Evolutionary conservation across 768 basidiomycete genomes (phyloP).

Genomic region (Kwoniella heveanensis): DNA sequence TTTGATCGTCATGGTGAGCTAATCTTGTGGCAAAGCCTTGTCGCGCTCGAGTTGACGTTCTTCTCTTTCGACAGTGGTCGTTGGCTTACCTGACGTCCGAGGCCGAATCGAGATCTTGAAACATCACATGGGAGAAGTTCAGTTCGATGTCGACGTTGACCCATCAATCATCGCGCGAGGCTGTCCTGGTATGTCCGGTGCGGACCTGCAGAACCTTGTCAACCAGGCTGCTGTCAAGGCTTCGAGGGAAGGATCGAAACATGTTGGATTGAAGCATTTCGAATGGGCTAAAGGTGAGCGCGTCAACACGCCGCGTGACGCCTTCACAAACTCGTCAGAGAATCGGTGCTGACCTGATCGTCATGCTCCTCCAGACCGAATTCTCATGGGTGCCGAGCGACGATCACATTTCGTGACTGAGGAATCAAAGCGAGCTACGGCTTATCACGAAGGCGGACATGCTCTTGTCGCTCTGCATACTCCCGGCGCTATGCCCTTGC

Average conservation of each 20-base stretch:
- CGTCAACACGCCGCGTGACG: neutral
- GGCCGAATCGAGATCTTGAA: slow-evolving; percentile 87
- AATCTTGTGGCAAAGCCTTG: neutral
- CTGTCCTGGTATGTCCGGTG: slow-evolving; percentile 94
- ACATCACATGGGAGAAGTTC: slow-evolving; percentile 85
- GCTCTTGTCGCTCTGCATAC: slow-evolving; percentile 94
- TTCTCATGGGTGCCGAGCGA: slow-evolving; percentile 94
- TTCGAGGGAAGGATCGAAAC: slow-evolving; percentile 73
- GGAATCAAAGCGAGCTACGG: slow-evolving; percentile 82
- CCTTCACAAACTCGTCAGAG: neutral
- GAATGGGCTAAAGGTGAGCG: slow-evolving; percentile 89
- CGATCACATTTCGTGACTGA: slow-evolving; percentile 85
- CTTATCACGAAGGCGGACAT: slow-evolving; percentile 93
- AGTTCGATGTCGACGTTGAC: slow-evolving; percentile 69
- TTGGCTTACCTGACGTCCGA: slow-evolving; percentile 91
- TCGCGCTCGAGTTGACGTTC: neutral
- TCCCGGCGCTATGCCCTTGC: slow-evolving; percentile 90
- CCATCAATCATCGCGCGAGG: slow-evolving; percentile 85
- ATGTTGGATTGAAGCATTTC: slow-evolving; percentile 78
- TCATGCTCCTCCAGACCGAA: slow-evolving; percentile 74
- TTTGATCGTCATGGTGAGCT: slow-evolving; percentile 76
- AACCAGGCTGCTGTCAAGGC: slow-evolving; percentile 98
- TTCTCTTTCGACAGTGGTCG: slow-evolving; percentile 62
- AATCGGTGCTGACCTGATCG: neutral
- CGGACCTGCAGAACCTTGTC: slow-evolving; percentile 94